phyloP scores from a whole-genome alignment of 805 yeast species.

The Kodamaea leandrae region DNA sequence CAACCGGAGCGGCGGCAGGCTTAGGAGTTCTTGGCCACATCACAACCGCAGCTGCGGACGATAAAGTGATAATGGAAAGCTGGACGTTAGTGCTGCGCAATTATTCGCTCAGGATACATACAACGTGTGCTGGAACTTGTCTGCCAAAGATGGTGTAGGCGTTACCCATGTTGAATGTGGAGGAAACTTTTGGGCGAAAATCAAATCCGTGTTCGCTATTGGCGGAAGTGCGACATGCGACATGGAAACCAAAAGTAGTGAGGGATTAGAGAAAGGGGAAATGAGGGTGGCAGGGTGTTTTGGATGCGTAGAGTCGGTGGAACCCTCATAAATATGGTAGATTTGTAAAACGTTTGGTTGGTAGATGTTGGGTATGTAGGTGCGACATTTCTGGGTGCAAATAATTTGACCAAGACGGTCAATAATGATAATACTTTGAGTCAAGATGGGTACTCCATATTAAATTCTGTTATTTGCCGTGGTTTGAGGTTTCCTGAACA shows the following conservation, averaged over 20 bases:
- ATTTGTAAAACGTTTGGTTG: too few species aligned
- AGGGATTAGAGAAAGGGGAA: background rate
- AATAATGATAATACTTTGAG: too few species aligned
- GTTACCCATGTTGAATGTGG: slow-evolving; percentile 31
- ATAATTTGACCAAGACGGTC: background rate
- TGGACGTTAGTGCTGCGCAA: slow-evolving; percentile 17
- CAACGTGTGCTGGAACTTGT: slow-evolving; percentile 46
- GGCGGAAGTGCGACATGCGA: slow-evolving; percentile 4
- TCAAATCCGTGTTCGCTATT: slow-evolving; percentile 2
- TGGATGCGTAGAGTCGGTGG: background rate
- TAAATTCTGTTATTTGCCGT: too few species aligned
- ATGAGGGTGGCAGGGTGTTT: background rate
- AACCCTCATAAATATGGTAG: too few species aligned
- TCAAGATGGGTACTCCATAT: too few species aligned
- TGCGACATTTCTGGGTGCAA: background rate
- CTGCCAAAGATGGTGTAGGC: slow-evolving; percentile 43
- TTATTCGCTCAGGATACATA: slow-evolving; percentile 21
- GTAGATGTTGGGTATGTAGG: background rate
- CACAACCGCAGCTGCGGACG: slow-evolving; percentile 35
- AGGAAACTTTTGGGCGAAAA: slow-evolving; percentile 1
- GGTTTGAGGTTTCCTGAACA: too few species aligned
- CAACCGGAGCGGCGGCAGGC: slow-evolving; percentile 19
- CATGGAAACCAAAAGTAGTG: background rate
- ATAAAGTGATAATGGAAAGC: slow-evolving; percentile 43
- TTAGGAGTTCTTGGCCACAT: slow-evolving; percentile 37